Evolutionary conservation across 495 filamentous ascomycete species (phyloP), one percentile per base, ranked within the genome.

Genomic region (Xylaria castorea): DNA sequence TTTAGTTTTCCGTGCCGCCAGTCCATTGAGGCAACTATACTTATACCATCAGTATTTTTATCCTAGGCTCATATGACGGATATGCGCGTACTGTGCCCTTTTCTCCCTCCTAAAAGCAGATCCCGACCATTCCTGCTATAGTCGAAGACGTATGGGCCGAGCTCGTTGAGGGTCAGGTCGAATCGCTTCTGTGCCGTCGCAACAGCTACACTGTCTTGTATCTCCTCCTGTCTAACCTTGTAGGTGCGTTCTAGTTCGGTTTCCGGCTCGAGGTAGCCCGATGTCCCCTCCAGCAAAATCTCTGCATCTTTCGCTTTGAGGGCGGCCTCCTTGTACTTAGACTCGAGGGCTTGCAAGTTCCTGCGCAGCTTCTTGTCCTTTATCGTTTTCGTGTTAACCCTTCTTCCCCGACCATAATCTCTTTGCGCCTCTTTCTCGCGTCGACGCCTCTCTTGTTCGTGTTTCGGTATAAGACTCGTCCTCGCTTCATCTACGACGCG

Each of bases 181-280:
- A 98, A 97, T 40, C 91, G 89, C 81, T 97, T 97, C 85, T 95
- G 94, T 5, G 94, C 94, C 3, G 92, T 93, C 77, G 95, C 92
- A 58, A 95, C 83, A 36, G 89, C 89, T 6, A 98, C 91, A 68
- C 89, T 90, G 2, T 88, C 80, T 73, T 86, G 83, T 73, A 99
- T 92, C n/a, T 97, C 93, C 71, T 93, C 90, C 80, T 99, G 96
- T 73, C 91, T 89, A 27, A 98, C 91, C 81, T 92, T 94, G 82
- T 95, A 99, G 18, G 96, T 98, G 78, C 89, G 85, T 79, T 99
- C 96, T 63, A 99, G 87, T 80, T 93, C 95, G 30, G 84, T 86
- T 79, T 99, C 97, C 16, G 97, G 89, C 80, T 98, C 93, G 48
- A 99, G 81, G 75, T 96, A 96, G 8, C 96, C 96, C 25, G 87